Evolutionary conservation across 441 rosid species (phyloP).

Genomic region (Macaranga tanarius): DNA sequence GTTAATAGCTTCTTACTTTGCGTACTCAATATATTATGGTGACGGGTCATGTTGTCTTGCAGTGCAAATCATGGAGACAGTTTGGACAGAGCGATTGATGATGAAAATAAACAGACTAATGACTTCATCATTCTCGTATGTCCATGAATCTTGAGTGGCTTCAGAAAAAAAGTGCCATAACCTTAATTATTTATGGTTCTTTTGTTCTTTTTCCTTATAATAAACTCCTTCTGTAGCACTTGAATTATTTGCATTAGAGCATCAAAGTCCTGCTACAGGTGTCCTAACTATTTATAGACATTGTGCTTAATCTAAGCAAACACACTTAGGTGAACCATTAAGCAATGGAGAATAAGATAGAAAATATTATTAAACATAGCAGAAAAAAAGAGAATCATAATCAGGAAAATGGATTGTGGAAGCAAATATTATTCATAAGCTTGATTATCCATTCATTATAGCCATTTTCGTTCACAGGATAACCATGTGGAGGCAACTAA

Average conservation of each 20-base stretch:
- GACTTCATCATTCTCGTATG: constrained; percentile 89
- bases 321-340: not conserved
- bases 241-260: not conserved
- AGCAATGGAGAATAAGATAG: not conserved
- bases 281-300: not conserved
- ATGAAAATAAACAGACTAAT: constrained; percentile 67
- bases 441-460: constrained; percentile 16
- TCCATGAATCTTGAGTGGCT: constrained; percentile 7
- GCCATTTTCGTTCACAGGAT: constrained; percentile 46
- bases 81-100: constrained; percentile 66
- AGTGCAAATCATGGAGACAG: constrained; percentile 83
- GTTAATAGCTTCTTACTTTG: not conserved
- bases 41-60: constrained; percentile 29
- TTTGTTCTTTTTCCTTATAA: not conserved
- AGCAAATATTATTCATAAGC: constrained; percentile 14
- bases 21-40: constrained; percentile 16
- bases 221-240: not conserved
- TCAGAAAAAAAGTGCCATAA: not conserved
- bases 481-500: constrained; percentile 65
- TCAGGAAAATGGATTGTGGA: not conserved
- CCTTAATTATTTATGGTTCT: too few species aligned
- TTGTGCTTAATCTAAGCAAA: not conserved
- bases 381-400: not conserved
- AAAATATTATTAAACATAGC: not conserved
- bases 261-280: not conserved